Evolutionary conservation across 1,139 yeast species (phyloP).

Genomic region (Diutina sp.): DNA sequence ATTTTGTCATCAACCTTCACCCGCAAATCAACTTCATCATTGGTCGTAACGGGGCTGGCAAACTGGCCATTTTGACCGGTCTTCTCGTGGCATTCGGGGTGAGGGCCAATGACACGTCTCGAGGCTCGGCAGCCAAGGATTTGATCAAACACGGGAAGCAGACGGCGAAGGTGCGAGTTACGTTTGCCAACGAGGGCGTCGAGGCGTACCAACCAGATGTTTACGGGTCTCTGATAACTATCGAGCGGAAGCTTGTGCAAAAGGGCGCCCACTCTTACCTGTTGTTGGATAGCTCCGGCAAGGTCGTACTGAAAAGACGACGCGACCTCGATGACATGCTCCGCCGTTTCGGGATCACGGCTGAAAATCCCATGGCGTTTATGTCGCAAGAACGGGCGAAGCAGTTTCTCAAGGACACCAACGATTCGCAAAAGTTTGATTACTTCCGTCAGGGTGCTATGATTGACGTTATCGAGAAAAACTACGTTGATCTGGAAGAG

Average conservation of each 20-base stretch:
- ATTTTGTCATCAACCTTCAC: constrained; percentile 65
- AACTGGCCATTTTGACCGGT: constrained; percentile 86
- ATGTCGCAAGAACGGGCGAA: constrained; percentile 92
- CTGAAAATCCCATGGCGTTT: constrained; percentile 88
- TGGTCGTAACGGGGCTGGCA: constrained; percentile 94
- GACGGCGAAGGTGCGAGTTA: constrained; percentile 48
- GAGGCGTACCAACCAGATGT: constrained; percentile 51
- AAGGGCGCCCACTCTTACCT: constrained; percentile 40
- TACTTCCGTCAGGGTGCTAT: constrained; percentile 75
- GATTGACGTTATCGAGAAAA: constrained; percentile 12
- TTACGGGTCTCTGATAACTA: constrained; percentile 55
- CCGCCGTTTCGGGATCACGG: constrained; percentile 60
- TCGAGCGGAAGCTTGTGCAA: constrained; percentile 57
- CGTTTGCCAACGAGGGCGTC: constrained; percentile 48
- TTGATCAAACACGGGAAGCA: constrained; percentile 70
- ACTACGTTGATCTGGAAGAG: neutral
- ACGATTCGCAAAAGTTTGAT: constrained; percentile 56
- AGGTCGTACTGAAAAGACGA: constrained; percentile 45
- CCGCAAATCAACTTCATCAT: constrained; percentile 83
- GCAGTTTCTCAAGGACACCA: constrained; percentile 68
- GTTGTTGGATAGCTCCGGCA: constrained; percentile 39
- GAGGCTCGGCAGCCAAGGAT: constrained; percentile 62
- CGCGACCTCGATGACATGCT: constrained; percentile 56
- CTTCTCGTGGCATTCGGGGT: constrained; percentile 91
- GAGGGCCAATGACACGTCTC: constrained; percentile 77